Percentiles rank a stretch among this genome's conserved stretches.
These are phyloP conservation scores for Suhomyces coccinellae DNA, from an alignment of 1,139 yeast genomes.

Conservation along the genomic window DNA sequence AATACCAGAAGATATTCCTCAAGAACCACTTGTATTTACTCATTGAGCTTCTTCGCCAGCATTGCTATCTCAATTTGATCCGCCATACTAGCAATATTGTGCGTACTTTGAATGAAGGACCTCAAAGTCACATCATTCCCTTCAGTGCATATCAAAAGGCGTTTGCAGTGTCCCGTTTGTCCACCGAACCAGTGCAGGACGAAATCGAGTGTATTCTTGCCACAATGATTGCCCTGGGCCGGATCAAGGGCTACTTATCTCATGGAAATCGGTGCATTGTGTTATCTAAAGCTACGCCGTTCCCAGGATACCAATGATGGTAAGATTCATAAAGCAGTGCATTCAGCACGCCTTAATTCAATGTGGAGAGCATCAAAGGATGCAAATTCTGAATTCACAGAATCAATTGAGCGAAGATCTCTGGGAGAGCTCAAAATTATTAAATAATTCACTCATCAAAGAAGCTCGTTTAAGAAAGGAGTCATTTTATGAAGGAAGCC, in stretches of 20 bases:
- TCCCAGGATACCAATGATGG: slow-evolving; percentile 36
- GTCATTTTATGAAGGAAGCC: too few relatives aligned
- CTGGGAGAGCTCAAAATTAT: too few relatives aligned
- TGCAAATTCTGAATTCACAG: too few relatives aligned
- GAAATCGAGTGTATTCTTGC: slow-evolving; percentile 76
- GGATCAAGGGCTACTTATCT: slow-evolving; percentile 80
- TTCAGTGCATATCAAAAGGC: slow-evolving; percentile 50
- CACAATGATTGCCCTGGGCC: slow-evolving; percentile 59
- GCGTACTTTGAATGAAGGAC: slow-evolving; percentile 25
- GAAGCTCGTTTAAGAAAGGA: too few relatives aligned
- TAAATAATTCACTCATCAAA: too few relatives aligned
- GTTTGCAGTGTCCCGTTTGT: slow-evolving; percentile 37
- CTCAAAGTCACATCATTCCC: slow-evolving; percentile 42
- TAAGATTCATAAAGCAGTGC: too few relatives aligned
- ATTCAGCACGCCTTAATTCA: too few relatives aligned
- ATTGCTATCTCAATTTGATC: slow-evolving; percentile 55
- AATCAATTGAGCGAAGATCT: too few relatives aligned
- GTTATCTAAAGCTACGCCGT: slow-evolving; percentile 71
- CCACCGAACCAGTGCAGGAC: slow-evolving; percentile 28
- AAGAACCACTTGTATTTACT: slow-evolving; percentile 63
- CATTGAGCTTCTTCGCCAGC: slow-evolving; percentile 52
- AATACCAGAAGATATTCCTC: slow-evolving; percentile 53
- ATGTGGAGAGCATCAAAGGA: too few relatives aligned
- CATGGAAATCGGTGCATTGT: slow-evolving; percentile 75
- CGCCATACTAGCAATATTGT: slow-evolving; percentile 46